Evolutionary conservation across 2,329 filamentous ascomycete genomes (phyloP).

Genomic region (Endothia cerciana): DNA sequence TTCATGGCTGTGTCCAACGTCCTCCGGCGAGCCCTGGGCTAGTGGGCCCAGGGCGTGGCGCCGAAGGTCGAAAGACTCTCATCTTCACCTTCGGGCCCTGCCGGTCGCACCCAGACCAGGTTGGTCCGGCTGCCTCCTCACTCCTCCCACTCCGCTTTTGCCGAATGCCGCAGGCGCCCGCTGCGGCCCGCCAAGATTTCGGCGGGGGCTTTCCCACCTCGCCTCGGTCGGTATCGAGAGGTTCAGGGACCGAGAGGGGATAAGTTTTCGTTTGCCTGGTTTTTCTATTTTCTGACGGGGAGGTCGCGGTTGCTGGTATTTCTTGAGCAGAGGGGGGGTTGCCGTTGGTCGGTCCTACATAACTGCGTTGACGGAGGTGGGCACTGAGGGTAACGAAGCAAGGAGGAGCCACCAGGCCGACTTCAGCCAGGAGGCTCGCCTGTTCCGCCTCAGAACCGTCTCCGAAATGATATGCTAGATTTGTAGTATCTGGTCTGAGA

Average conservation of each 20-base stretch:
- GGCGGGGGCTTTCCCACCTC: neutral
- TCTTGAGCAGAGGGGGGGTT: too few relatives aligned
- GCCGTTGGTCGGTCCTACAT: constrained; percentile 13
- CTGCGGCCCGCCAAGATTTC: neutral
- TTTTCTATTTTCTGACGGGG: too few relatives aligned
- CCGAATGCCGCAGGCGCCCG: neutral
- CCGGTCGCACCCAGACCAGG: neutral
- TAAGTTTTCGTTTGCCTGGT: neutral
- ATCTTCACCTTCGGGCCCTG: neutral
- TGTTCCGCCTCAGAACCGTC: too few relatives aligned
- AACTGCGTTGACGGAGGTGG: neutral
- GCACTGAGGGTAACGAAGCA: neutral
- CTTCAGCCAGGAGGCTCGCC: too few relatives aligned
- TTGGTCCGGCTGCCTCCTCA: neutral
- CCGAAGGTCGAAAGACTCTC: neutral
- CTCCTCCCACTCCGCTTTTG: neutral
- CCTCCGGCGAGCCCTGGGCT: constrained; percentile 45
- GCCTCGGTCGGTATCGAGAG: neutral
- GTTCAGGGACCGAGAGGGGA: neutral
- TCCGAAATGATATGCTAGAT: constrained; percentile 4
- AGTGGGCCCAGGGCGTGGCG: neutral
- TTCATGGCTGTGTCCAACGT: constrained; percentile 54
- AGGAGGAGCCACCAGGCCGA: neutral
- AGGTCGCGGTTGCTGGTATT: neutral
- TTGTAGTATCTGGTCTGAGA: neutral